Evolutionary conservation across 208 protist species (phyloP), one percentile per base, ranked within the genome.

Genomic region (Trypanosoma platydactyli): DNA sequence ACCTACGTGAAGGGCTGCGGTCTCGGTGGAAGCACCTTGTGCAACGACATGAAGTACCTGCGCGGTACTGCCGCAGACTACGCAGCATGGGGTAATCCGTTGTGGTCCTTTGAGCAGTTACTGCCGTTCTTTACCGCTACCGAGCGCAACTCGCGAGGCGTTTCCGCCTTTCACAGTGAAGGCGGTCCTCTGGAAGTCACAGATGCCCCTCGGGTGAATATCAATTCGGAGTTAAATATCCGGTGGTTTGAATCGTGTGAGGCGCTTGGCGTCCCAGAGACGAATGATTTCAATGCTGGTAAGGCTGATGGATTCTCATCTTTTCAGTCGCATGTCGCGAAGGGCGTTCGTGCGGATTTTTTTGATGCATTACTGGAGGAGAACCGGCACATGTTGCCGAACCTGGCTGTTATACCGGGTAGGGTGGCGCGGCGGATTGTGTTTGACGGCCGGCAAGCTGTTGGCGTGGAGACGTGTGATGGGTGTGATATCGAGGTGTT

Each of bases 181-280:
- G 55, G 57, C n/a, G 82, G 83, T 35, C 80, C 77, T 25, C 54
- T 89, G 16, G 20, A 44, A 2, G 73, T 88, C 25, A 67, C 72
- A 16, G 81, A 91, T 54, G 63, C 78, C 9, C 55, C 64, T 25
- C 72, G 68, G 55, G 82, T 77, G 58, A 94, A 81, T 71, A 70
- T 81, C 13, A 79, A 84, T 63, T 67, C 77, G 12, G 62, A 73
- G 60, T 68, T 94, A 41, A 94, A 94, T 46, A 73, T 94, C 24
- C 88, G 82, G 25, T 94, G 89, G 67, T 94, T 86, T 62, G 84
- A 94, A 67, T 77, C 88, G 7, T 94, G 88, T 55, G 84, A 91
- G 65, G 76, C 88, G 16, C 84, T 86, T 0, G 82, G 88, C 11
- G 63, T 94, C 24, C 58, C 54, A 15, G 57, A 68, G 33, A 71